A percentile compares a stretch with the other conserved stretches of the same genome.
Evolutionary conservation across 306 rosid genomes (phyloP).

Genomic region (Pueraria montana): DNA sequence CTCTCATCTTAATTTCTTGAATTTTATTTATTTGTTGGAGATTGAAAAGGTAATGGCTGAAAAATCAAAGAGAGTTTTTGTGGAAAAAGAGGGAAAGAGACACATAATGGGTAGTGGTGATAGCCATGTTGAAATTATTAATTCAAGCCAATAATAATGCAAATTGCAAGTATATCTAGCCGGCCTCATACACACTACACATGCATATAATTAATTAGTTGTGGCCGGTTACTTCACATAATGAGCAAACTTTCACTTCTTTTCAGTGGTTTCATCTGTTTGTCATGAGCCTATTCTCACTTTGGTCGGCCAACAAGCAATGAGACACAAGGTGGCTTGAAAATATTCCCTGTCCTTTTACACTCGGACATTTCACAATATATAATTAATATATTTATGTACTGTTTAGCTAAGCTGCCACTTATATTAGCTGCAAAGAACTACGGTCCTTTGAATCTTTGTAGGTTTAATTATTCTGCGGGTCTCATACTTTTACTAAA

Average conservation of each 20-base stretch:
- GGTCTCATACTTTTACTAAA: too few relatives aligned
- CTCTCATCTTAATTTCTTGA: neutral
- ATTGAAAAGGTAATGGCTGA: conserved; percentile 15
- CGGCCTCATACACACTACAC: conserved; percentile 49
- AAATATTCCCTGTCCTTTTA: conserved; percentile 9
- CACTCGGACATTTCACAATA: neutral
- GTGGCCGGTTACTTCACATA: conserved; percentile 49
- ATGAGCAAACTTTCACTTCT: conserved; percentile 23
- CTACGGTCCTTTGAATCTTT: too few relatives aligned
- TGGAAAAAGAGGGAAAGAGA: conserved; percentile 16
- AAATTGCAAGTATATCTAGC: conserved; percentile 45
- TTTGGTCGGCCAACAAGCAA: conserved; percentile 72
- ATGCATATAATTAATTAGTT: neutral
- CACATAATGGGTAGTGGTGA: conserved; percentile 34
- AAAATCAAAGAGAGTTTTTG: conserved; percentile 25
- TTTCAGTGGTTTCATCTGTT: conserved; percentile 43
- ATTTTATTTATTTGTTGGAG: neutral
- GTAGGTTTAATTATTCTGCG: too few relatives aligned
- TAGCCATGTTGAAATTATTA: conserved; percentile 31
- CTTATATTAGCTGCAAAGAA: too few relatives aligned
- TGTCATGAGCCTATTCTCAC: conserved; percentile 49
- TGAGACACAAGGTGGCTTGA: conserved; percentile 56
- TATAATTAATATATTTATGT: too few relatives aligned
- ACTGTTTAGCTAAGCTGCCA: too few relatives aligned
- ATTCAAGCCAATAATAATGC: neutral